Evolutionary conservation across 768 basidiomycete species (phyloP).

Genomic region (Kwoniella botswanensis): DNA sequence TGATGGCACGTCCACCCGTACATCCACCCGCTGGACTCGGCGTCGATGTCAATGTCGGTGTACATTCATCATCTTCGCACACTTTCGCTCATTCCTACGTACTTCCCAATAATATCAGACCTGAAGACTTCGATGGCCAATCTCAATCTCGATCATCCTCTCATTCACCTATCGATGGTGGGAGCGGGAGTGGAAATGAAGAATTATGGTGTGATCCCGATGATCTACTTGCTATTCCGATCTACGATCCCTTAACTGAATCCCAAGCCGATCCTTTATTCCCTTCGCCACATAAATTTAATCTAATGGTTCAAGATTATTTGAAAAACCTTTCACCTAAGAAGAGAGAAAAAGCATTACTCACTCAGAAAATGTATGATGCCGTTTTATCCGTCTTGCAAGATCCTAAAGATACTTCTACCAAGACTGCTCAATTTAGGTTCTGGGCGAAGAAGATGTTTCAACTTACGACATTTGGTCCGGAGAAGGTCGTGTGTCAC

Average conservation of each 20-base stretch:
- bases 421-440: constrained; percentile 71
- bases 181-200: not conserved
- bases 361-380: constrained; percentile 73
- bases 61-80: not conserved
- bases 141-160: constrained; percentile 20
- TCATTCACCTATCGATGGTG: constrained; percentile 15
- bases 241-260: constrained; percentile 19
- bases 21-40: not conserved
- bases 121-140: constrained; percentile 14
- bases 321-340: constrained; percentile 66
- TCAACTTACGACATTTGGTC: constrained; percentile 39
- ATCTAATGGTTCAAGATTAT: constrained; percentile 67
- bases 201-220: constrained; percentile 24
- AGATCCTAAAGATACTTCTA: constrained; percentile 62
- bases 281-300: constrained; percentile 69
- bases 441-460: constrained; percentile 88
- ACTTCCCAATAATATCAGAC: not conserved
- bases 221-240: constrained; percentile 23
- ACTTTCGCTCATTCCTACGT: not conserved
- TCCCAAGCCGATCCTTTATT: constrained; percentile 54
- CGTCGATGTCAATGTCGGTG: too few relatives aligned
- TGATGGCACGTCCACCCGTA: constrained; percentile 14
- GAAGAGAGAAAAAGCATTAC: constrained; percentile 72
- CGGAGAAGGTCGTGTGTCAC: constrained; percentile 67
- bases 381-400: constrained; percentile 73